Evolutionary conservation across 331 rosid genomes (phyloP).

Genomic region (Rhamnella rubrinervis): DNA sequence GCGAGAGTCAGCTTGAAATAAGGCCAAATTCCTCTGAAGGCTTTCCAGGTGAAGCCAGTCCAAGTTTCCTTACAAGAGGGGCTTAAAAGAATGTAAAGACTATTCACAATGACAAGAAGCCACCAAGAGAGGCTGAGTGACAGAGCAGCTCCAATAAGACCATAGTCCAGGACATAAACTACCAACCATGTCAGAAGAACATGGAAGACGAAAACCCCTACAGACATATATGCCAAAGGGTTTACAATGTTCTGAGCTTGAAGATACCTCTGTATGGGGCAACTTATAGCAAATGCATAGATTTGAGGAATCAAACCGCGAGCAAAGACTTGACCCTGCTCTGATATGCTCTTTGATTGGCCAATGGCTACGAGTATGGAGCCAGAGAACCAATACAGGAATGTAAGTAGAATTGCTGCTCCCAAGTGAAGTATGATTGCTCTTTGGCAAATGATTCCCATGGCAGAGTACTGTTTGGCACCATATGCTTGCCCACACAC

Average conservation of each 20-base stretch:
- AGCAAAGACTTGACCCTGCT: conserved; percentile 47
- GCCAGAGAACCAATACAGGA: conserved; percentile 67
- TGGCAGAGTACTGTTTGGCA: conserved; percentile 50
- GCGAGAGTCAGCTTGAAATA: conserved; percentile 65
- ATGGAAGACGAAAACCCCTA: conserved; percentile 65
- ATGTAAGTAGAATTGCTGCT: conserved; percentile 67
- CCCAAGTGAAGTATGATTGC: conserved; percentile 62
- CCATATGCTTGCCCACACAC: conserved; percentile 88
- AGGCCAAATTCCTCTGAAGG: conserved; percentile 69
- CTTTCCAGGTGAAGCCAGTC: conserved; percentile 61
- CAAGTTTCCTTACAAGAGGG: conserved; percentile 76
- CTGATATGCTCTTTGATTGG: conserved; percentile 51
- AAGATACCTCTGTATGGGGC: conserved; percentile 81
- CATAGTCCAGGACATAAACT: conserved; percentile 44
- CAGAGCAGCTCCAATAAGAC: conserved; percentile 55
- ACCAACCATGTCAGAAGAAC: conserved; percentile 52
- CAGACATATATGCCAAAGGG: conserved; percentile 64
- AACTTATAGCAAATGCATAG: conserved; percentile 60
- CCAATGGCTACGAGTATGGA: conserved; percentile 56
- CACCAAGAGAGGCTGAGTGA: conserved; percentile 75
- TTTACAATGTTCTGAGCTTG: conserved; percentile 78
- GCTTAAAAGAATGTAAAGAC: conserved; percentile 52
- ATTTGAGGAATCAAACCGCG: conserved; percentile 63
- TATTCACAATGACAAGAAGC: conserved; percentile 47
- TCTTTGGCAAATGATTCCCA: conserved; percentile 73